Percentiles rank a stretch among this genome's conserved stretches.
phyloP scores from a whole-genome alignment of 139 green algal species.

The Micractinium conductrix region DNA sequence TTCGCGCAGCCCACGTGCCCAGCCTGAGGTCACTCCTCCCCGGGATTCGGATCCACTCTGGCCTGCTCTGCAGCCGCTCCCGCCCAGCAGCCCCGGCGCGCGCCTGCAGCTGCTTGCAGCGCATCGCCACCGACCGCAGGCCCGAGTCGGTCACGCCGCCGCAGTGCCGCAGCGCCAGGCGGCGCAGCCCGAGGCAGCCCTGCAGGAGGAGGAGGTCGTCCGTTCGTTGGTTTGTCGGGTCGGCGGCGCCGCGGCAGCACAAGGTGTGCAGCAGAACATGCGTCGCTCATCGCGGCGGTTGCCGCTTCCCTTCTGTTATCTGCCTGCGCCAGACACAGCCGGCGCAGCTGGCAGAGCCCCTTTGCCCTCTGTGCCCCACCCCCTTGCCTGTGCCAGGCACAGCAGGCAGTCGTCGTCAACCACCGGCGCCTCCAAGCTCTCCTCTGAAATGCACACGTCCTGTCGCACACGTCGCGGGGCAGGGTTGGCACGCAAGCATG shows the following conservation, averaged over 20 bases:
- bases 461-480: background rate
- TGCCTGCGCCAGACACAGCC: too few relatives aligned
- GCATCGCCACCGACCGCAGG: background rate
- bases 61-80: too few relatives aligned
- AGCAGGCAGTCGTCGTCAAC: conserved; percentile 31
- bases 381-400: background rate
- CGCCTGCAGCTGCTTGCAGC: conserved; percentile 36
- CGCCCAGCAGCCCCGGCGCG: background rate
- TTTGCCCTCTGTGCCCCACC: too few relatives aligned
- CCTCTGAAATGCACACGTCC: conserved; percentile 41
- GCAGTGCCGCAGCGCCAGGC: conserved; percentile 32
- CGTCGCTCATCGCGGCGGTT: too few relatives aligned
- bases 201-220: background rate
- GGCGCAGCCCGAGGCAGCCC: conserved; percentile 6
- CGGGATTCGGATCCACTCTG: too few relatives aligned
- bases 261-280: too few relatives aligned
- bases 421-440: conserved; percentile 32
- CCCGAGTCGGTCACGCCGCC: conserved; percentile 13
- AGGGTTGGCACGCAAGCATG: too few relatives aligned
- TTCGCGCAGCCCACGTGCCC: too few relatives aligned
- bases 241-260: too few relatives aligned
- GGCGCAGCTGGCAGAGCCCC: background rate
- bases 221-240: too few relatives aligned
- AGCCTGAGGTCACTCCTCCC: too few relatives aligned
- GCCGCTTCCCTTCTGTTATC: too few relatives aligned